phyloP scores from a whole-genome alignment of 1,284 basidiomycete genomes.

The Schizophyllum amplum region DNA sequence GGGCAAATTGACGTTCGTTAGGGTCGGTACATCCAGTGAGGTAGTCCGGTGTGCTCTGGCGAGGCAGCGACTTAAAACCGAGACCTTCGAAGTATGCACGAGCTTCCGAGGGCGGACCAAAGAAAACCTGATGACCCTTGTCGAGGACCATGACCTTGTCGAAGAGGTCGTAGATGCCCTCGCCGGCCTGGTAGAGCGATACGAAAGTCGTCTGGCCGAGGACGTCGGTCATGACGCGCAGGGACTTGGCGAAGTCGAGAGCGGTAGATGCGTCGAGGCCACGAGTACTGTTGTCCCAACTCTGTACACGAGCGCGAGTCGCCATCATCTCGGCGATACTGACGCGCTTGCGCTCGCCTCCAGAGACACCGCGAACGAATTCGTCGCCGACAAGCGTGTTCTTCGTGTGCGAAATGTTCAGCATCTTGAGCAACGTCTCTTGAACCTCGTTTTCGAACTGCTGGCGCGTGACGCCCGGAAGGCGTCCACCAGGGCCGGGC shows the following conservation, averaged over 20 bases:
- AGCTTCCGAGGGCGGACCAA: slow-evolving; percentile 64
- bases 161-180: slow-evolving; percentile 69
- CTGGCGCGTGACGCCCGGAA: slow-evolving; percentile 40
- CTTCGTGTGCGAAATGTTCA: slow-evolving; percentile 71
- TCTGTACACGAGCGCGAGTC: slow-evolving; percentile 68
- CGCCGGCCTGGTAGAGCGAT: slow-evolving; percentile 79
- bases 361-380: slow-evolving; percentile 78
- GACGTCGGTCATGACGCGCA: slow-evolving; percentile 75
- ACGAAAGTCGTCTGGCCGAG: slow-evolving; percentile 73
- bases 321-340: slow-evolving; percentile 85
- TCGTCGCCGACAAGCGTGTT: slow-evolving; percentile 81
- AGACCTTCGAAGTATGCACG: slow-evolving; percentile 72
- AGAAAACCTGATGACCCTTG: slow-evolving; percentile 80
- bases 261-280: slow-evolving; percentile 86
- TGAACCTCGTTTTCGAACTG: slow-evolving; percentile 52
- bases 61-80: slow-evolving; percentile 64
- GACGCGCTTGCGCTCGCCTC: slow-evolving; percentile 83
- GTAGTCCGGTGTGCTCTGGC: slow-evolving; percentile 40
- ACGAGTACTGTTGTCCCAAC: slow-evolving; percentile 76
- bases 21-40: slow-evolving; percentile 72
- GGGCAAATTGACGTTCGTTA: slow-evolving; percentile 80
- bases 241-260: slow-evolving; percentile 65
- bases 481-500: slow-evolving; percentile 9
- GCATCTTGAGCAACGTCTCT: slow-evolving; percentile 62
- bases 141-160: slow-evolving; percentile 78